These are phyloP conservation scores for Kazachstania psychrophila DNA, from an alignment of 805 yeast species.

Conservation along the genomic window DNA sequence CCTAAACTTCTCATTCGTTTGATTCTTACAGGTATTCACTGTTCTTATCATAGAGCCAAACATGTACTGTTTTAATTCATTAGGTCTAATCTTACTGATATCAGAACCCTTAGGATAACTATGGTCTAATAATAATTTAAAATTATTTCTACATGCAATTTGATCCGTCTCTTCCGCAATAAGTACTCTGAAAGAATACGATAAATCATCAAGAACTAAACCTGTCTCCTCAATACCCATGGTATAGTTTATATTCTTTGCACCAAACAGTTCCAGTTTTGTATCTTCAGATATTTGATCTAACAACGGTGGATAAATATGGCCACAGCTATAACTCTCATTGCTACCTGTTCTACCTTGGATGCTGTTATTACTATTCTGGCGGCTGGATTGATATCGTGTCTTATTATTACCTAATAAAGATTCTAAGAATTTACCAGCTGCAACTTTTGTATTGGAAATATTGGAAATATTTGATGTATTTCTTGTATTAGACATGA, in stretches of 20 bases:
- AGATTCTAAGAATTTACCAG: background rate
- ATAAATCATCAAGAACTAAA: background rate
- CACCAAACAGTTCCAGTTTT: conserved; percentile 22
- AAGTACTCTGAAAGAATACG: conserved; percentile 27
- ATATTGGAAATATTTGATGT: too few relatives aligned
- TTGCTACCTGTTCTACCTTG: too few relatives aligned
- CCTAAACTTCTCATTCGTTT: conserved; percentile 23
- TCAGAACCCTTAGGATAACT: conserved; percentile 16
- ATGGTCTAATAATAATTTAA: conserved; percentile 29
- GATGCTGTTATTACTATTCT: background rate
- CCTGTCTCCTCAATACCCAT: conserved; percentile 1
- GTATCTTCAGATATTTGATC: conserved; percentile 25
- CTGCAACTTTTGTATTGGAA: background rate
- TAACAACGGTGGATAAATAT: conserved; percentile 14
- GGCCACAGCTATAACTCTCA: too few relatives aligned
- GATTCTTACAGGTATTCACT: conserved; percentile 15
- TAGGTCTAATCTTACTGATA: conserved; percentile 24
- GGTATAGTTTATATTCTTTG: conserved; percentile 13
- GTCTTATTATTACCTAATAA: background rate
- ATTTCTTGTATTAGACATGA: too few relatives aligned
- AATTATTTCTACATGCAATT: conserved; percentile 29
- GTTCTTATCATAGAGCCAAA: conserved; percentile 34
- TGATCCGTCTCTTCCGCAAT: conserved; percentile 34
- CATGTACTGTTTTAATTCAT: conserved; percentile 31
- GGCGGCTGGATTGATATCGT: background rate